Evolutionary conservation across 441 rosid genomes (phyloP), one percentile per base, ranked within the genome.

Genomic region (Euphorbia schlechtendalii): DNA sequence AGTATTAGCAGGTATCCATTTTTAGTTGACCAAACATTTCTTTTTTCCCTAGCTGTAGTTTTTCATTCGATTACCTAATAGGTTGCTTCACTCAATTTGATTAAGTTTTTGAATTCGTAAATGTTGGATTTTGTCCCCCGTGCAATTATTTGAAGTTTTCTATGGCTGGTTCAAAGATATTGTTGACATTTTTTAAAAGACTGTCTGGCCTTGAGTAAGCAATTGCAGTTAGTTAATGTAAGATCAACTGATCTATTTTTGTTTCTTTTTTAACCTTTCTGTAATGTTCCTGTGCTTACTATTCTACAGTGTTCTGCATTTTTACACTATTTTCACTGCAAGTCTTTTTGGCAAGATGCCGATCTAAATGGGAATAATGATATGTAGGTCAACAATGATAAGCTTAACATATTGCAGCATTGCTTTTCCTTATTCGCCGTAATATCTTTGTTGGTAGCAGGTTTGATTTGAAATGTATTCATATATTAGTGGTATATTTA

Each of bases 1-100:
- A 56, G 64, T 56, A 22, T 77, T 63, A 68, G 70, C 64, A 81
- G 93, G 90, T 84, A 75, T 67, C 61, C 30, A 15, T 58, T 57
- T 41, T 17, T 30, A 9, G 22, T 49, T 46, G 11, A 49, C 24
- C 48, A 18, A 6, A 40, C 40, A 3, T 34, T 34, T 34, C 40
- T 34, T 34, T 34, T 34, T 34, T 34, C 40, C 40, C 40, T 34
- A 34, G 40, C 40, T 34, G 10, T 34, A 34, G 10, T 34, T 34
- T 34, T 34, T 34, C 30, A 34, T 34, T 34, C 10, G 40, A 34
- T 32, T 34, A 34, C 5, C 9, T 8, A 5, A 2, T 34, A 34
- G 40, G 40, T 59, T 58, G 41, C 6, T 45, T 46, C 2, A 27
- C 40, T 8, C 40, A 34, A 3, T 34, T 34, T 25, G 24, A 40